A percentile compares a stretch with the other conserved stretches of the same genome.
Conservation (phyloP, 2,329 filamentous ascomycete species). For the Cladosporium sphaerospermum region DNA sequence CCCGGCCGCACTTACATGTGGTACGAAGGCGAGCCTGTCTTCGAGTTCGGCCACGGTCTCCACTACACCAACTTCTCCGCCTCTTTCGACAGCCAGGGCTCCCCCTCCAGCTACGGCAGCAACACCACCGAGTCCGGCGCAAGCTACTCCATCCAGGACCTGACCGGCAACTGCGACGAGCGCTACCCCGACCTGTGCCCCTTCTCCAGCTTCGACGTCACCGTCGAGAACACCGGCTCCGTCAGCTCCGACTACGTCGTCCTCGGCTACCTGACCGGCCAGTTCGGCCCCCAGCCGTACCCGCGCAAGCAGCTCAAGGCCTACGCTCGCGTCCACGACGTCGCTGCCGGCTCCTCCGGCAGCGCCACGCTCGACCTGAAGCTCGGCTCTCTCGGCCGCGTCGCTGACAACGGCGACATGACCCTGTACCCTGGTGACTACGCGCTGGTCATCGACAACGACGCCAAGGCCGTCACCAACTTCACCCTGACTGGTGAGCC, state of each 20-base stretch:
- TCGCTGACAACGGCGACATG: slow-evolving; percentile 45
- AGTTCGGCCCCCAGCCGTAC: slow-evolving; percentile 45
- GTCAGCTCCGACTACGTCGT: slow-evolving; percentile 48
- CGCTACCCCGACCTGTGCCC: slow-evolving; percentile 38
- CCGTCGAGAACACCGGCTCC: slow-evolving; percentile 44
- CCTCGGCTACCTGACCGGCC: slow-evolving; percentile 45
- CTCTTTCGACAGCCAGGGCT: slow-evolving; percentile 12
- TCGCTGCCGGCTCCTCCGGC: slow-evolving; percentile 19
- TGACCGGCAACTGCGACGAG: slow-evolving; percentile 32
- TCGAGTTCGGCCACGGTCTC: slow-evolving; percentile 51
- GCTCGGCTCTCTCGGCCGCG: slow-evolving; percentile 45
- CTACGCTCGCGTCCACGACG: slow-evolving; percentile 40
- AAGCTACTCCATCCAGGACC: slow-evolving; percentile 31
- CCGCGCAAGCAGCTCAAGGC: slow-evolving; percentile 49
- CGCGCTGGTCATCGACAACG: slow-evolving; percentile 41
- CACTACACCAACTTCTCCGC: slow-evolving; percentile 53
- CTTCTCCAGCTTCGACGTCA: slow-evolving; percentile 38
- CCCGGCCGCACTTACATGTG: slow-evolving; percentile 55
- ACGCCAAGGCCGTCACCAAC: slow-evolving; percentile 34
- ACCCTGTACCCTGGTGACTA: slow-evolving; percentile 52
- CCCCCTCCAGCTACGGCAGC: slow-evolving; percentile 16
- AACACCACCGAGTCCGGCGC: slow-evolving; percentile 3
- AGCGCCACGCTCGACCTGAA: slow-evolving; percentile 38
- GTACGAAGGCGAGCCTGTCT: slow-evolving; percentile 47
- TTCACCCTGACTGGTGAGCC: slow-evolving; percentile 45